Base-by-base conservation (phyloP, 2,329 filamentous ascomycete genomes). In the Penicillium vulpinum region DNA sequence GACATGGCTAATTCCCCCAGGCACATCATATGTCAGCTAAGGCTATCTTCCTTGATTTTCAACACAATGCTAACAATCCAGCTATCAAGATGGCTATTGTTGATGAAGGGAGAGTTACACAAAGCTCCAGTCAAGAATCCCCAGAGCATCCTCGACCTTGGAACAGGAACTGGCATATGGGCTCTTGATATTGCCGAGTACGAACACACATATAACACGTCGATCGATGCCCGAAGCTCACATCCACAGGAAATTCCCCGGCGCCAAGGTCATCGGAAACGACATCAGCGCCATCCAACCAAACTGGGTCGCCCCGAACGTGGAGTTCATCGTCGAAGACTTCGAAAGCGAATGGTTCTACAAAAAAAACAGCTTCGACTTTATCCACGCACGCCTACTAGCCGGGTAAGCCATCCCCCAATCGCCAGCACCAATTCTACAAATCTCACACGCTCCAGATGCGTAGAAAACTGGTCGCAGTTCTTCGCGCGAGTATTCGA, bases 221-320 rank as follows among this genome's bases (percentile, higher is more conserved):
- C 29, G 2, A 13, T 31, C 29, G 10, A 31, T 13, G 16, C 5
- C 10, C 22, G 3, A n/a, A 26, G 21, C 28, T 46, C 15, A 53
- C 40, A 8, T 5, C 2, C 10, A 46, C 22, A 53, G 51, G 31
- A 45, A 53, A 26, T 53, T 46, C 54, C 72, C 73, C 11, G 65
- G 63, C 21, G 75, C 78, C 15, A 64, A 71, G n/a, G 73, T 83
- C 31, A 73, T 75, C 1, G 80, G 79, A 43, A 78, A 72, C 18
- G 79, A 81, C 58, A 73, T 81, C 35, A 77, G 74, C 2, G 78
- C 80, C 39, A 81, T 81, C 48, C 80, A 81, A 60, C 79, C 78
- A 5, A 66, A 69, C 54, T 77, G 59, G 59, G 51, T 62, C n/a
- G 64, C 65, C 21, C 67, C 66, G 3, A 72, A 71, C 54, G 61